These are phyloP conservation scores for Chlorophyllum brunneum DNA, from an alignment of 768 basidiomycete genomes.

Conservation along the genomic window DNA sequence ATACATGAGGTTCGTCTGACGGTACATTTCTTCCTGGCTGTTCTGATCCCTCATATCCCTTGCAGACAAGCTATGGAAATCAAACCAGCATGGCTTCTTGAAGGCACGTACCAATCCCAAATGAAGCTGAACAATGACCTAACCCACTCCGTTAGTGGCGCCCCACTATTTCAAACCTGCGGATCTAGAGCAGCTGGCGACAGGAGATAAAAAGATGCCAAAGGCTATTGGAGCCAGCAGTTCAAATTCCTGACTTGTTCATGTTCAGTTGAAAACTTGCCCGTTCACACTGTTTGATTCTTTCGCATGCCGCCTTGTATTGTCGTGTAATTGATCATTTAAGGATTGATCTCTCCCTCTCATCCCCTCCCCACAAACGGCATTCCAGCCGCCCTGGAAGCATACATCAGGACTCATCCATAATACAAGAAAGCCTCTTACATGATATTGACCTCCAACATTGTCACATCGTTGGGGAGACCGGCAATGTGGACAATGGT, in stretches of 20 bases:
- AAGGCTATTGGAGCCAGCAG: constrained; percentile 55
- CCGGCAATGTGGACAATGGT: constrained; percentile 68
- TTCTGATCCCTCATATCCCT: neutral
- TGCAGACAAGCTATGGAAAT: constrained; percentile 96
- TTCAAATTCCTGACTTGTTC: constrained; percentile 19
- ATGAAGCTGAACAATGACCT: constrained; percentile 3
- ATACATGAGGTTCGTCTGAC: constrained; percentile 68
- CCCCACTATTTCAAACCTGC: constrained; percentile 94
- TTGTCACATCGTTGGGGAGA: constrained; percentile 64
- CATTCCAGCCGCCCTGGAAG: constrained; percentile 24
- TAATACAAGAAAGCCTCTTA: constrained; percentile 22
- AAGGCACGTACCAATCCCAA: constrained; percentile 50
- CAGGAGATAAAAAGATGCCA: constrained; percentile 93
- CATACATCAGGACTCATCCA: neutral
- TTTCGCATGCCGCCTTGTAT: neutral
- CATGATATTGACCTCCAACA: constrained; percentile 75
- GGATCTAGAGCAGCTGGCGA: constrained; percentile 74
- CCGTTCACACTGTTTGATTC: neutral
- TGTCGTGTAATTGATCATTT: neutral
- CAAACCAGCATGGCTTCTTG: constrained; percentile 90
- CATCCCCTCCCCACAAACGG: constrained; percentile 30
- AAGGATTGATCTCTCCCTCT: neutral
- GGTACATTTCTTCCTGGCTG: neutral
- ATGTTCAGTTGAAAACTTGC: neutral
- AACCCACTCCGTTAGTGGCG: constrained; percentile 62